Percentiles rank a stretch among this genome's conserved stretches.
These are phyloP conservation scores for Brassica cretica DNA, from an alignment of 345 rosid genomes.

Conservation along the genomic window DNA sequence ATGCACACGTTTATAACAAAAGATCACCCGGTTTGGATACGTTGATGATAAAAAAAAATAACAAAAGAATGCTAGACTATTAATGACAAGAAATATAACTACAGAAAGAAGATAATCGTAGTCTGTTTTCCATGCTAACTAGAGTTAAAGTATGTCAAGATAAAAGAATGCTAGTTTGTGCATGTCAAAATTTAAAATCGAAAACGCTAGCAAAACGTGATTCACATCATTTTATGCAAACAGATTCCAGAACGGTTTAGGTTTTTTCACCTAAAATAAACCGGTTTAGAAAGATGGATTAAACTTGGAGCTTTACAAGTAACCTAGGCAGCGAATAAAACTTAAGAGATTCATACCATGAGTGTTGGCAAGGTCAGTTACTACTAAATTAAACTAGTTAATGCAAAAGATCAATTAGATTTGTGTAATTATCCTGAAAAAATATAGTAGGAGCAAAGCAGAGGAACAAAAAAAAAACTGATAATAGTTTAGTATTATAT, in stretches of 20 bases:
- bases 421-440: not conserved
- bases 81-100: not conserved
- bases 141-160: not conserved
- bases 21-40: not conserved
- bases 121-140: not conserved
- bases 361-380: not conserved
- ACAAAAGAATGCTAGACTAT: not conserved
- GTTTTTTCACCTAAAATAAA: not conserved
- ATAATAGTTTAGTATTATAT: not conserved
- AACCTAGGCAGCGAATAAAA: not conserved
- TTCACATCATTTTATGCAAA: not conserved
- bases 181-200: not conserved
- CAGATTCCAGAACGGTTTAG: not conserved
- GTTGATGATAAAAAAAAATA: no score
- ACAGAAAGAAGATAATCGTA: not conserved
- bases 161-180: not conserved
- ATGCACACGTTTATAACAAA: not conserved
- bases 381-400: not conserved
- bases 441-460: not conserved
- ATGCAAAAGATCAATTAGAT: not conserved
- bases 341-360: not conserved
- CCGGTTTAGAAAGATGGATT: not conserved
- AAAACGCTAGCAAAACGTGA: not conserved
- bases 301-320: not conserved
- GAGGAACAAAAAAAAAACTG: not conserved